phyloP scores from a whole-genome alignment of 306 rosid genomes.

The Crataegus laevigata region DNA sequence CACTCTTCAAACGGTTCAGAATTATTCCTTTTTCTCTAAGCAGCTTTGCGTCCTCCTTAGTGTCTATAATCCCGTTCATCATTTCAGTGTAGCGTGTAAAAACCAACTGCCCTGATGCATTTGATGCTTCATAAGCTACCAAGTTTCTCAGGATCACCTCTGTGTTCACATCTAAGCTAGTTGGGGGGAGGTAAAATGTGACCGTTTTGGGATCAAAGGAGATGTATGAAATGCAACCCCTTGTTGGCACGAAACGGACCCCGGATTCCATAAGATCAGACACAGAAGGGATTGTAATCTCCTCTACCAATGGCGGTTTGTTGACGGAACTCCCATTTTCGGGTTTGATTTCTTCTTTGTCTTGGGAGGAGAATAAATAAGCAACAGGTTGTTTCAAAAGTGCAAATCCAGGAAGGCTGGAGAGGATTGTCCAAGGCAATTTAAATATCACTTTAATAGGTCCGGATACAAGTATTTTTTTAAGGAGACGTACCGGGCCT shows the following conservation, averaged over 20 bases:
- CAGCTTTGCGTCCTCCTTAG: slow-evolving; percentile 50
- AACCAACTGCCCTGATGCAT: slow-evolving; percentile 50
- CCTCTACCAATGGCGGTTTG: slow-evolving; percentile 58
- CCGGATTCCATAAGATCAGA: slow-evolving; percentile 38
- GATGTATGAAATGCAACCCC: slow-evolving; percentile 40
- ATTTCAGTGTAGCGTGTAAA: slow-evolving; percentile 60
- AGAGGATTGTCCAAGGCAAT: slow-evolving; percentile 63
- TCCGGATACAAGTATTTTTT: slow-evolving; percentile 38
- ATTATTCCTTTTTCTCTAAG: slow-evolving; percentile 48
- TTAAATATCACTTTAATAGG: slow-evolving; percentile 38
- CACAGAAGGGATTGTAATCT: slow-evolving; percentile 66
- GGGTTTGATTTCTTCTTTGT: slow-evolving; percentile 23
- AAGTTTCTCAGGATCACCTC: slow-evolving; percentile 56
- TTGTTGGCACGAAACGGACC: slow-evolving; percentile 29
- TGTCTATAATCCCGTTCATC: slow-evolving; percentile 71
- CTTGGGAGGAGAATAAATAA: slow-evolving; percentile 14
- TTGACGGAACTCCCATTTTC: slow-evolving; percentile 23
- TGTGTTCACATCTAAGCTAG: slow-evolving; percentile 48
- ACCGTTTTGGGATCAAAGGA: slow-evolving; percentile 36
- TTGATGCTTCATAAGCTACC: slow-evolving; percentile 74
- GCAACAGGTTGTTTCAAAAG: slow-evolving; percentile 31
- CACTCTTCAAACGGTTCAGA: slow-evolving; percentile 61
- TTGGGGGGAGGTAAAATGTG: slow-evolving; percentile 47
- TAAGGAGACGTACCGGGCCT: slow-evolving; percentile 36
- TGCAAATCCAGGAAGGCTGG: slow-evolving; percentile 40